These are phyloP conservation scores for Parastagonospora avenae DNA, from an alignment of 2,329 filamentous ascomycete species.

Conservation along the genomic window DNA sequence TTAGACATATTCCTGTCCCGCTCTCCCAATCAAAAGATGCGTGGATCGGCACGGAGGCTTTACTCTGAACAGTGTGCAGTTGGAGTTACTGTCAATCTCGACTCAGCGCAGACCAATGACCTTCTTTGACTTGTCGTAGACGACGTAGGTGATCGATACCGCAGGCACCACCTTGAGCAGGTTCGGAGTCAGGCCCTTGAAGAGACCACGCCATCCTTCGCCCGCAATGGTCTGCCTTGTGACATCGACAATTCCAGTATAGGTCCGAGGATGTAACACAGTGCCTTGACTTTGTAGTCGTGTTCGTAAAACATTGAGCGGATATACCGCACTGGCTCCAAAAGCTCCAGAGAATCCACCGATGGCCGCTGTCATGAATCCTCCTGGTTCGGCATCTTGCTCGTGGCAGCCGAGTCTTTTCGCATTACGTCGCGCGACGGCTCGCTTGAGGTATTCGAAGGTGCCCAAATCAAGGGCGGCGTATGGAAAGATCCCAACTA, in stretches of 20 bases:
- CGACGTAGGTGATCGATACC: conserved; percentile 73
- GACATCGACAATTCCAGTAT: conserved; percentile 90
- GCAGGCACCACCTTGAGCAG: conserved; percentile 94
- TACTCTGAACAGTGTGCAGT: too few relatives aligned
- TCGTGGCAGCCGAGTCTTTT: conserved; percentile 74
- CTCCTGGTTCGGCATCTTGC: conserved; percentile 75
- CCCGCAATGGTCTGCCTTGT: conserved; percentile 79
- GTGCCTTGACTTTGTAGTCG: conserved; percentile 94
- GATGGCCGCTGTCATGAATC: conserved; percentile 84
- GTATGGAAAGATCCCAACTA: conserved; percentile 97
- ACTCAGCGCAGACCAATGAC: conserved; percentile 41
- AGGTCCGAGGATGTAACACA: conserved; percentile 85
- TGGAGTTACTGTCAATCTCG: neutral
- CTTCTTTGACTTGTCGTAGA: conserved; percentile 50
- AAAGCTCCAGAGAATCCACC: conserved; percentile 91
- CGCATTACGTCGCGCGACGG: conserved; percentile 72
- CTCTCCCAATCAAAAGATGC: too few relatives aligned
- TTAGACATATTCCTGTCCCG: too few relatives aligned
- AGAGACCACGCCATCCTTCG: conserved; percentile 85
- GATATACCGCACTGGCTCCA: conserved; percentile 92
- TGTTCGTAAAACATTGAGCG: conserved; percentile 90
- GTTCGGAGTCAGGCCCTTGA: conserved; percentile 94
- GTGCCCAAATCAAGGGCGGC: conserved; percentile 95
- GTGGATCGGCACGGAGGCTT: too few relatives aligned
- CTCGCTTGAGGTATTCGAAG: conserved; percentile 88